phyloP scores from a whole-genome alignment of 352 stramenopile genomes.

The Phytophthora pini region DNA sequence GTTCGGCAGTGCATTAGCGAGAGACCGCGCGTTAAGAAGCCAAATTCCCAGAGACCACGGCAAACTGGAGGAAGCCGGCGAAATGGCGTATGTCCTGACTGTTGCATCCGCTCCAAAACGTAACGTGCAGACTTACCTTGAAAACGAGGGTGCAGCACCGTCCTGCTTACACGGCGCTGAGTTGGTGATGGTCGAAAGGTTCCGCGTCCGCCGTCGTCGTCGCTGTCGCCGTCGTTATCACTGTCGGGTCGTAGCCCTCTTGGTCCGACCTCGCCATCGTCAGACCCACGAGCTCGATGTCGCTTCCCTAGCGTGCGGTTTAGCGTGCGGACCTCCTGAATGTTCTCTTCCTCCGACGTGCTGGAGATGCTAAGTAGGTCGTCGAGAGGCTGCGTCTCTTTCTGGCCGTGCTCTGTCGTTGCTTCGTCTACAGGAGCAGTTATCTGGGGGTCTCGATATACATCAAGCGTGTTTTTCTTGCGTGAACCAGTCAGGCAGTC shows the following conservation, averaged over 20 bases:
- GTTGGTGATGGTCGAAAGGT: neutral
- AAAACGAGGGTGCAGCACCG: neutral
- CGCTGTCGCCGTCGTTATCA: neutral
- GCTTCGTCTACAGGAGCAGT: too few relatives aligned
- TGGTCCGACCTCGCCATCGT: too few relatives aligned
- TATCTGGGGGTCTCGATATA: constrained; percentile 2
- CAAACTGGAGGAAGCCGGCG: neutral
- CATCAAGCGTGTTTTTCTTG: constrained; percentile 6
- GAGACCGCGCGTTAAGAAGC: neutral
- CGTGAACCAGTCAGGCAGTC: neutral
- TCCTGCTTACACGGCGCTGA: neutral
- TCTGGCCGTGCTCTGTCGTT: too few relatives aligned
- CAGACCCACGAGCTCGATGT: too few relatives aligned
- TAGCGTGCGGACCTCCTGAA: too few relatives aligned
- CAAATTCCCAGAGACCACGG: neutral
- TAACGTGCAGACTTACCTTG: constrained; percentile 1
- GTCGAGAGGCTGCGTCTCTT: neutral
- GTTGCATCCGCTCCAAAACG: constrained; percentile 3
- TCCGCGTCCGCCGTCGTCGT: neutral
- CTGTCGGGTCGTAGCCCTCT: neutral
- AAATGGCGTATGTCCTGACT: neutral
- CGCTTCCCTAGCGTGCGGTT: neutral
- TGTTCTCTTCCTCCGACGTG: too few relatives aligned
- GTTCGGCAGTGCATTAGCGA: constrained; percentile 2
- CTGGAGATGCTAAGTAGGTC: neutral